Evolutionary conservation across 768 basidiomycete species (phyloP).

Genomic region (Pisolithus marmoratus): DNA sequence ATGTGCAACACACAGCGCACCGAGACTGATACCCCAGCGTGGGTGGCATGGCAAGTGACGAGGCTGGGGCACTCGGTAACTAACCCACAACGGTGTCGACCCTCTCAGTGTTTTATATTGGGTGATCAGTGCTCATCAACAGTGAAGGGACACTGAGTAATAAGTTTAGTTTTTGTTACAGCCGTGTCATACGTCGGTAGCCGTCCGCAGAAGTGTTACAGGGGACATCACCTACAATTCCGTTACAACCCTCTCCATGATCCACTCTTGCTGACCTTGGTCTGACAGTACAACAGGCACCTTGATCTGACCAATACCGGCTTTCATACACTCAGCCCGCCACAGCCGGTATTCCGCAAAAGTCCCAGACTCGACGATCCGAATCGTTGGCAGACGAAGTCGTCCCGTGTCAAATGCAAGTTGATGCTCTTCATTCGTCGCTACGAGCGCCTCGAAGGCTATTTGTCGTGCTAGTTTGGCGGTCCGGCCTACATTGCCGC

Average conservation of each 20-base stretch:
- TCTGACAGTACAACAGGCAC: slow-evolving; percentile 8
- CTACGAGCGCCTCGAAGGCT: background rate
- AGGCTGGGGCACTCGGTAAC: too few species aligned
- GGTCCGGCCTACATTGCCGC: background rate
- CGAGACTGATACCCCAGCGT: too few species aligned
- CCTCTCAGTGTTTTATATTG: too few species aligned
- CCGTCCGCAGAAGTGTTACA: too few species aligned
- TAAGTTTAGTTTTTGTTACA: too few species aligned
- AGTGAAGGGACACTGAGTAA: too few species aligned
- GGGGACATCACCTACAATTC: slow-evolving; percentile 5
- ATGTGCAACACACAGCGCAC: too few species aligned
- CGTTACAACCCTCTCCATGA: slow-evolving; percentile 10
- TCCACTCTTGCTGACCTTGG: slow-evolving; percentile 8
- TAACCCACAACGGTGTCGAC: too few species aligned
- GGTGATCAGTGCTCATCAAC: too few species aligned
- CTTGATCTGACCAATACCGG: slow-evolving; percentile 10
- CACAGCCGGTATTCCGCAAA: slow-evolving; percentile 15
- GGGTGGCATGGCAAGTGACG: too few species aligned
- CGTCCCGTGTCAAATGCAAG: background rate
- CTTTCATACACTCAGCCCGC: slow-evolving; percentile 8
- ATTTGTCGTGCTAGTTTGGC: background rate
- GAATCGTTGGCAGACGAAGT: slow-evolving; percentile 14
- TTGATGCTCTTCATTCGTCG: background rate
- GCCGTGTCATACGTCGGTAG: too few species aligned
- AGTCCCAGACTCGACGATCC: slow-evolving; percentile 14